A percentile compares a stretch with the other conserved stretches of the same genome.
Evolutionary conservation across 2,329 filamentous ascomycete genomes (phyloP).

Genomic region (Scedosporium minutisporum): DNA sequence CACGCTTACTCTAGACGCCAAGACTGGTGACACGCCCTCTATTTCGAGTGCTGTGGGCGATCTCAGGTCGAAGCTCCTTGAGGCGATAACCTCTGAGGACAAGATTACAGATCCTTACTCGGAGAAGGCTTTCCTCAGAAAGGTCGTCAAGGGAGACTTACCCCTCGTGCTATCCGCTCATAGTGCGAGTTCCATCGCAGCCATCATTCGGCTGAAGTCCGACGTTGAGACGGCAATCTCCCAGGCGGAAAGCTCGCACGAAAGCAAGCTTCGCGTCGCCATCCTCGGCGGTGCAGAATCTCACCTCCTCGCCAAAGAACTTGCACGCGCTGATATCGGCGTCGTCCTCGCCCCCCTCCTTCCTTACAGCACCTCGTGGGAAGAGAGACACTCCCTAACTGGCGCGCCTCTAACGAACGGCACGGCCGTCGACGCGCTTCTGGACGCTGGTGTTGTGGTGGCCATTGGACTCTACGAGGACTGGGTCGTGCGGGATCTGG

Average conservation of each 20-base stretch:
- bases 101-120: constrained; percentile 30
- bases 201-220: constrained; percentile 48
- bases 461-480: constrained; percentile 53
- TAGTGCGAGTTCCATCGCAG: constrained; percentile 53
- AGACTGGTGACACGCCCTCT: constrained; percentile 32
- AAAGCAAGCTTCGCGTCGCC: constrained; percentile 35
- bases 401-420: constrained; percentile 59
- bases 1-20: constrained; percentile 39
- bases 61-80: constrained; percentile 44
- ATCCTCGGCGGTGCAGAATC: constrained; percentile 56
- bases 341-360: constrained; percentile 53
- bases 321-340: constrained; percentile 45
- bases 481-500: constrained; percentile 52
- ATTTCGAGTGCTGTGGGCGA: constrained; percentile 43
- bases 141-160: constrained; percentile 42
- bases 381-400: constrained; percentile 50
- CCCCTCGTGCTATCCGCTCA: constrained; percentile 50
- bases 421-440: constrained; percentile 47
- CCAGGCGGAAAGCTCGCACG: not conserved
- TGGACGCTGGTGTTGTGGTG: constrained; percentile 47
- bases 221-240: constrained; percentile 34
- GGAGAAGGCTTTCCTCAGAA: constrained; percentile 39
- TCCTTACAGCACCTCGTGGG: constrained; percentile 46
- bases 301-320: constrained; percentile 46
- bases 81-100: constrained; percentile 27